A percentile compares a stretch with the other conserved stretches of the same genome.
Evolutionary conservation across 352 stramenopile genomes (phyloP).

Genomic region (Elongisporangium undulatum): DNA sequence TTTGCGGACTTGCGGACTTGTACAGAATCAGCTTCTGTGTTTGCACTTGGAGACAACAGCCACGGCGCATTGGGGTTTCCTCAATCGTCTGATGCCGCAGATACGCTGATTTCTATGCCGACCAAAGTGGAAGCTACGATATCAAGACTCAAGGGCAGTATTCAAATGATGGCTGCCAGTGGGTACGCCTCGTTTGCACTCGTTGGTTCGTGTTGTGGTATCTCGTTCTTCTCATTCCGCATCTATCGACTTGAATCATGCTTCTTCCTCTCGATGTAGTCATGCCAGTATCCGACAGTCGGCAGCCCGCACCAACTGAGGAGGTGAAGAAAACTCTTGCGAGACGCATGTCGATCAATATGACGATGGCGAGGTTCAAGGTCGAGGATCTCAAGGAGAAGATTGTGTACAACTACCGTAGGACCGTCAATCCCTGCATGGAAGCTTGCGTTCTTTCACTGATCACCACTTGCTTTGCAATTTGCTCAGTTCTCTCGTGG

Average conservation of each 20-base stretch:
- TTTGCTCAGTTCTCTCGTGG: constrained; percentile 58
- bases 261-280: constrained; percentile 5
- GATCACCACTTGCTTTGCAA: neutral
- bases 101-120: constrained; percentile 7
- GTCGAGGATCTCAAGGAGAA: constrained; percentile 17
- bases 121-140: constrained; percentile 25
- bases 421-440: neutral
- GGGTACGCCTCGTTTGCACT: constrained; percentile 68
- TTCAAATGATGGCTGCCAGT: constrained; percentile 55
- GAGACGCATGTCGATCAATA: constrained; percentile 14
- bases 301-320: constrained; percentile 5
- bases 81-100: neutral
- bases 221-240: neutral
- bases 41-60: constrained; percentile 69
- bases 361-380: constrained; percentile 9
- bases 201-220: constrained; percentile 25
- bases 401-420: constrained; percentile 26
- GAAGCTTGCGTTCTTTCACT: too few species aligned
- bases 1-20: neutral
- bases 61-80: constrained; percentile 40
- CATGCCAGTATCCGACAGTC: constrained; percentile 7
- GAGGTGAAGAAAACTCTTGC: constrained; percentile 11
- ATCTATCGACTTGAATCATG: neutral
- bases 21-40: constrained; percentile 63
- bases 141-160: constrained; percentile 13